Percentiles rank a stretch among this genome's conserved stretches.
Conservation (phyloP, 164 flowering plant species). For the Malania oleifera region DNA sequence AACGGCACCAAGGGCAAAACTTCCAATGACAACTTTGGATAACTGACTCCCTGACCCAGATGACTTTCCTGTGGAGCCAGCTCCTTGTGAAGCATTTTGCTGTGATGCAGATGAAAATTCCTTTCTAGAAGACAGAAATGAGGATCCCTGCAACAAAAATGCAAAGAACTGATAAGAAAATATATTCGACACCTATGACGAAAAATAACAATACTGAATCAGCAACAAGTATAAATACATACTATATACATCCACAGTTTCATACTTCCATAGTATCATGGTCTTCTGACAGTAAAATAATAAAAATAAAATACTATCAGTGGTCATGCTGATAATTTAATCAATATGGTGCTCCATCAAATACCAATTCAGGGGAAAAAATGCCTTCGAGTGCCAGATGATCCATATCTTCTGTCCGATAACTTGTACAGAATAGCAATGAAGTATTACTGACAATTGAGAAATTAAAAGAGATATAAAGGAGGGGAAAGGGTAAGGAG, state of each 20-base stretch:
- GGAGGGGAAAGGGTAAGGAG: no score
- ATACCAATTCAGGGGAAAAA: no score
- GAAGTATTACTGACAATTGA: no score
- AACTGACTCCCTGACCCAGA: constrained; percentile 28
- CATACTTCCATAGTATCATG: neutral
- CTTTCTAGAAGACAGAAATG: constrained; percentile 41
- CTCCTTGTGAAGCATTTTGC: constrained; percentile 22
- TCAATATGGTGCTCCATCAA: no score
- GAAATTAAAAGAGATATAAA: no score
- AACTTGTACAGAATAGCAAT: no score
- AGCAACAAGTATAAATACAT: neutral
- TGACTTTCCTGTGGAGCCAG: constrained; percentile 32
- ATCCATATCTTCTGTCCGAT: no score
- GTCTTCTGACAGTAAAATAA: neutral
- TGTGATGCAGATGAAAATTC: constrained; percentile 42
- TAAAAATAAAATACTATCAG: neutral
- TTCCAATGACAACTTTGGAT: constrained; percentile 41
- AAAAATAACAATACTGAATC: neutral
- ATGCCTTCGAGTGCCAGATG: no score
- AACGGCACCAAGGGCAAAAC: constrained; percentile 50
- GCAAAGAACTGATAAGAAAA: neutral
- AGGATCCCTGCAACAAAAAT: constrained; percentile 31
- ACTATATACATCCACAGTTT: no score
- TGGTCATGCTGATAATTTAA: no score
- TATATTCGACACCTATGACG: neutral